Evolutionary conservation across 805 yeast genomes (phyloP).

Genomic region (Danielozyma ontarioensis): DNA sequence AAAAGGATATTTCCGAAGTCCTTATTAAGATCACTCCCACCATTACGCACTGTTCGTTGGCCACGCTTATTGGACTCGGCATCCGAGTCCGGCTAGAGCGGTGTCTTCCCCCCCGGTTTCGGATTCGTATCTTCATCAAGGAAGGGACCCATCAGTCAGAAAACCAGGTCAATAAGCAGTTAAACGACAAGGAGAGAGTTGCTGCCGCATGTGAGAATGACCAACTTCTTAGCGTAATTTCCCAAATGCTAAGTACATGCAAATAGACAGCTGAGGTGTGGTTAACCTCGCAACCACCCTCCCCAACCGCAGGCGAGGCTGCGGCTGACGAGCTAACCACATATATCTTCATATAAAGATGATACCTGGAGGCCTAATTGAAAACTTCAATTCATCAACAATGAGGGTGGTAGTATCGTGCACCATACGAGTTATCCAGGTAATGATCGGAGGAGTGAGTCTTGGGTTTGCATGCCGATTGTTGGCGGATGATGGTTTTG

Average conservation of each 20-base stretch:
- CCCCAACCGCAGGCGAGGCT: too few relatives aligned
- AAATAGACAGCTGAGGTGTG: too few relatives aligned
- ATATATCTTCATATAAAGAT: too few relatives aligned
- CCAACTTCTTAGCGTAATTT: constrained; percentile 83
- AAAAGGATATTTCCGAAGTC: constrained; percentile 60
- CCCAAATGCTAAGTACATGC: constrained; percentile 88
- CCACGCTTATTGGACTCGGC: constrained; percentile 93
- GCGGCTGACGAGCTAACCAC: too few relatives aligned
- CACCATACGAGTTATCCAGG: too few relatives aligned
- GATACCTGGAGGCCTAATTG: too few relatives aligned
- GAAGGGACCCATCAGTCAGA: constrained; percentile 96
- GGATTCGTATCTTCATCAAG: constrained; percentile 74
- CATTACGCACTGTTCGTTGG: constrained; percentile 94
- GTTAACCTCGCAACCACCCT: too few relatives aligned
- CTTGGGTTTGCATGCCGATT: too few relatives aligned
- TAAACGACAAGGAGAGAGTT: constrained; percentile 95
- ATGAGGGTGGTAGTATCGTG: too few relatives aligned
- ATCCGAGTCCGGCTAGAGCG: constrained; percentile 88
- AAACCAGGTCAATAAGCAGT: constrained; percentile 90
- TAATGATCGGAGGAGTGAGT: too few relatives aligned
- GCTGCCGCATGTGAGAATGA: constrained; percentile 98
- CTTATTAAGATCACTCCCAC: constrained; percentile 90
- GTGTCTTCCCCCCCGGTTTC: constrained; percentile 76
- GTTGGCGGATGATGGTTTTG: too few relatives aligned
- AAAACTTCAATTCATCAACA: too few relatives aligned